Base-by-base conservation (phyloP, 768 basidiomycete genomes). In the Gelatoporia subvermispora region DNA sequence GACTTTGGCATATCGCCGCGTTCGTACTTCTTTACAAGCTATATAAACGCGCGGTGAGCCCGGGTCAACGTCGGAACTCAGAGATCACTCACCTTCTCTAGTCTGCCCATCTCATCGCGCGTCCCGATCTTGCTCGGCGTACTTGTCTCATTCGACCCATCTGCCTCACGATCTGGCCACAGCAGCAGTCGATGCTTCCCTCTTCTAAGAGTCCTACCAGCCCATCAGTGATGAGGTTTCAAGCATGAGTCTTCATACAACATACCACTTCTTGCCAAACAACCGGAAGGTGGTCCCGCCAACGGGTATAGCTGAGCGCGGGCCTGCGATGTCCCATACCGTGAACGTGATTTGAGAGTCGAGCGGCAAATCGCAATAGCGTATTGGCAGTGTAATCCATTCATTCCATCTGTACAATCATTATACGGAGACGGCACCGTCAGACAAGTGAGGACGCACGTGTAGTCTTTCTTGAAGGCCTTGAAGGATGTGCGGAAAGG, bases 11-110 rank as follows among this genome's bases (percentile, higher is more conserved):
- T 74, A 64, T 98, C 96, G 0, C 93, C 93, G 16, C 92, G 77
- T 59, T 97, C 93, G 58, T 94, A 93, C 65, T 96, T 96, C 74
- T 97, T 96, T 45, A 99, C 88, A 16, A 88, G 75, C 85, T 89
- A 47, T 28, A 48, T 4, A 34, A 21, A 18, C 17, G 15, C n/a
- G 39, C 8, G 2, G 4, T 49, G 15, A 35, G 7, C 5, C 13
- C 28, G 13, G 28, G 13, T 7, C 28, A 31, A 31, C 15, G 16
- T 22, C 21, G 15, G 24, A 18, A 16, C 24, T 17, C 3, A 34
- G 22, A 37, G 13, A 47, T 8, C 15, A 57, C 70, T 23, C 38
- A 88, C 92, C 79, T 92, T 92, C 66, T 98, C 94, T 41, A 99
- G 66, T 39, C 94, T 73, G 3, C 93, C 96, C 90, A 95, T 93